Conservation (phyloP, 129 eudicot genomes). For the Tagetes erecta region DNA sequence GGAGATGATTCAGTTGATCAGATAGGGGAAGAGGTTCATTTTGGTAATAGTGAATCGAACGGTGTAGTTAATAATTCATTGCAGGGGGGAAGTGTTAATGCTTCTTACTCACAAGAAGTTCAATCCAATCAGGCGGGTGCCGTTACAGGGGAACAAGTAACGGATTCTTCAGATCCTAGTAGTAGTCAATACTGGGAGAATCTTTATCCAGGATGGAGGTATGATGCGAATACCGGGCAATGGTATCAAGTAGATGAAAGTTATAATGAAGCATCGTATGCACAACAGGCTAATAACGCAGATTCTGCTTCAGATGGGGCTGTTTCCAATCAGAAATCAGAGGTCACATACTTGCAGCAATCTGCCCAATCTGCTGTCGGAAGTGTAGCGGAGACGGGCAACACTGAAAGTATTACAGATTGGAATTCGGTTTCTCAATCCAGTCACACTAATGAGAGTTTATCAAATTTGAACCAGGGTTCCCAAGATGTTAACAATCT, state of each 20-base stretch:
- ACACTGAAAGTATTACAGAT: constrained; percentile 55
- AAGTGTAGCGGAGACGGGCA: constrained; percentile 58
- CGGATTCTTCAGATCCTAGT: constrained; percentile 45
- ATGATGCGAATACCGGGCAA: constrained; percentile 62
- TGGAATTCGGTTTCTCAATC: constrained; percentile 47
- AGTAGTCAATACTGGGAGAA: constrained; percentile 67
- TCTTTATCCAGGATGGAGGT: constrained; percentile 93
- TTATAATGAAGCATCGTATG: constrained; percentile 42
- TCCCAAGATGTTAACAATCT: constrained; percentile 45
- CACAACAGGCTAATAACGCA: constrained; percentile 39
- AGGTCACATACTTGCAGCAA: constrained; percentile 73
- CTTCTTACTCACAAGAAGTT: constrained; percentile 35
- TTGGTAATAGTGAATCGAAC: constrained; percentile 19
- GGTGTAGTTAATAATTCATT: constrained; percentile 36
- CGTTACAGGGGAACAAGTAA: constrained; percentile 34
- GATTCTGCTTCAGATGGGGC: constrained; percentile 39
- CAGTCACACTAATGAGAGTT: constrained; percentile 37
- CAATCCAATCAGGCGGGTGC: constrained; percentile 42
- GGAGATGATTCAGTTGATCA: constrained; percentile 48
- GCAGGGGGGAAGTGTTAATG: constrained; percentile 32
- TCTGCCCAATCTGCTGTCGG: constrained; percentile 49
- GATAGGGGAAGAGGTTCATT: constrained; percentile 33
- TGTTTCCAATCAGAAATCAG: constrained; percentile 42
- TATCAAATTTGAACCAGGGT: constrained; percentile 55
- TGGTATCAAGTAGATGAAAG: constrained; percentile 84